Evolutionary conservation across 2,329 filamentous ascomycete genomes (phyloP), one percentile per base, ranked within the genome.

Genomic region (Aspergillus sp.): DNA sequence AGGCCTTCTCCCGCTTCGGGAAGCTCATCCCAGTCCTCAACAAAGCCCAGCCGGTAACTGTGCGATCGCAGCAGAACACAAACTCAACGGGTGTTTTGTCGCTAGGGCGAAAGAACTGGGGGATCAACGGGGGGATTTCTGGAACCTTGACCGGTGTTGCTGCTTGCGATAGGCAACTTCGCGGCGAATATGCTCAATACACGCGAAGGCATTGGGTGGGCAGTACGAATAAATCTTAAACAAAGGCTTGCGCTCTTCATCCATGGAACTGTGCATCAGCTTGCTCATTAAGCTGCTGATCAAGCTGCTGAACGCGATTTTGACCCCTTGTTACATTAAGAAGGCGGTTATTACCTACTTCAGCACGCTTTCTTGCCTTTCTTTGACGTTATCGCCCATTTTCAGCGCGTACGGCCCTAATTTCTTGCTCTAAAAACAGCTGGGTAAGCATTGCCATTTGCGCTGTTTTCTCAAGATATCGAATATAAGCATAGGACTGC

Each of bases 201-300:
- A 61, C 41, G 49, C 53, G 17, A 58, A 60, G 41, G 33, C 30
- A 35, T 60, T 51, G 3, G 55, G 44, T 17, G 55, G 59, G 35
- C 46, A 44, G 44, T 59, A 61, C 38, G 55, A 58, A 35, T 60
- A 61, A 45, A 60, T 56, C 16, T 60, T 55, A 40, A 61, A 60
- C n/a, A 56, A 36, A 9, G 57, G 56, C 40, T 51, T 47, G 1
- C 51, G 24, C 13, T 57, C 56, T 2, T 59, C 54, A 35, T 47
- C 13, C 13, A 1, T 49, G 10, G 52, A 60, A 3, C 0, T 50
- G 7, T 53, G 32, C 36, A 58, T 40, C 1, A 60, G 59, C 41
- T 60, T 59, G 38, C 10, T 14, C 59, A 57, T 14, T n/a, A n/a
- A 59, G 46, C 9, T 41, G 1, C 14, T 54, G 22, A 7, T 24